Conservation (phyloP, 1,284 basidiomycete genomes). For the Tilletia walkeri region DNA sequence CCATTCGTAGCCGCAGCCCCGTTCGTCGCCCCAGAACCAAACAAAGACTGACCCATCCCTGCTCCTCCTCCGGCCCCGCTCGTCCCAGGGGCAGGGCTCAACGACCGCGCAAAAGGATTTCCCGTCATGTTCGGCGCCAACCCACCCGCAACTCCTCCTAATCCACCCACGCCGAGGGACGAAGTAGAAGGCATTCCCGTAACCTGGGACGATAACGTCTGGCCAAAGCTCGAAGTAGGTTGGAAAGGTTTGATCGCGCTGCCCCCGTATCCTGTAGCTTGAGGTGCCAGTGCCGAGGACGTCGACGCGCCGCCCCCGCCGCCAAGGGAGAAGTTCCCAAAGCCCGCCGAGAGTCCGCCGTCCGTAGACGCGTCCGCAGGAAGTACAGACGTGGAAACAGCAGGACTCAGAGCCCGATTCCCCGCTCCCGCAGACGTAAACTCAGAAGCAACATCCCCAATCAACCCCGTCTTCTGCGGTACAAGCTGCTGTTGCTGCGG, state of each 20-base stretch:
- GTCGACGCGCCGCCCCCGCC: conserved; percentile 17
- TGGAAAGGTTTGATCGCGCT: conserved; percentile 36
- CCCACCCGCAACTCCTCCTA: not conserved
- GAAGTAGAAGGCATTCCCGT: conserved; percentile 4
- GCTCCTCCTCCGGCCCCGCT: not conserved
- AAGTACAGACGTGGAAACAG: not conserved
- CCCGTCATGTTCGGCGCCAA: conserved; percentile 34
- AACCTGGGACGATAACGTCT: conserved; percentile 28
- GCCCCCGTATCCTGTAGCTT: conserved; percentile 45
- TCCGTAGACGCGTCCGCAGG: not conserved
- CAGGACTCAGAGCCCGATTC: not conserved
- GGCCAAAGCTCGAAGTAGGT: conserved; percentile 40
- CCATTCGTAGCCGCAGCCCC: no score
- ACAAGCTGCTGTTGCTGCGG: conserved; percentile 22
- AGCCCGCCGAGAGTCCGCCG: conserved; percentile 1
- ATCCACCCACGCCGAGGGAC: not conserved
- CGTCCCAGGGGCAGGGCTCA: not conserved
- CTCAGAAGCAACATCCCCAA: conserved; percentile 56
- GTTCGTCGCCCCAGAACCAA: not conserved
- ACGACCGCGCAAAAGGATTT: conserved; percentile 35
- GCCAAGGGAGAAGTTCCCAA: conserved; percentile 33
- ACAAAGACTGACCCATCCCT: conserved; percentile 21
- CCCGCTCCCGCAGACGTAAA: conserved; percentile 40
- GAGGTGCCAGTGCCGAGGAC: conserved; percentile 29
- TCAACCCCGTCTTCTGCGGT: conserved; percentile 52